These are phyloP conservation scores for Apostasia shenzhenica DNA, from an alignment of 106 monocot species.

Conservation along the genomic window DNA sequence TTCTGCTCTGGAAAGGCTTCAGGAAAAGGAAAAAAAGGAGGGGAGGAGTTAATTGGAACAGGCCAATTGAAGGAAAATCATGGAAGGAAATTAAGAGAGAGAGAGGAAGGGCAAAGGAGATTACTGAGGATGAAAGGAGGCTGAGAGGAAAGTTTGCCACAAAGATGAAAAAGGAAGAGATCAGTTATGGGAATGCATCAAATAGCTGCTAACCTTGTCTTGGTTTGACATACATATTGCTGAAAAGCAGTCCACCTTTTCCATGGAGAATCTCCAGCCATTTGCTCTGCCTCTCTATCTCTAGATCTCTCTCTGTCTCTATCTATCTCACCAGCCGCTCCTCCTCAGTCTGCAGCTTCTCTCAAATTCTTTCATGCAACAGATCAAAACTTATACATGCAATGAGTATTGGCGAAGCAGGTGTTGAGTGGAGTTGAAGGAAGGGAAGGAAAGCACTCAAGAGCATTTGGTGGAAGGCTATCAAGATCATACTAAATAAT, in stretches of 20 bases:
- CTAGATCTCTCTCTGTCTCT: neutral
- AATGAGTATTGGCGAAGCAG: conserved; percentile 11
- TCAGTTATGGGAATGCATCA: conserved; percentile 5
- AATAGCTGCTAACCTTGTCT: conserved; percentile 13
- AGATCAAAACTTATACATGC: neutral
- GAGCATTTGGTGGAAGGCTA: too few species aligned
- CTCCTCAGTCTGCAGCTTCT: neutral
- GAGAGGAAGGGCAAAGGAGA: neutral
- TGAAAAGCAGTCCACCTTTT: conserved; percentile 68
- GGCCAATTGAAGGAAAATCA: conserved; percentile 15
- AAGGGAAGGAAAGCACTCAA: conserved; percentile 24
- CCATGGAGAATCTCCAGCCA: conserved; percentile 30
- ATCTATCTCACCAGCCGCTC: neutral
- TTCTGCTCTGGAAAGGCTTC: conserved; percentile 37
- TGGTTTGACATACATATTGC: conserved; percentile 47
- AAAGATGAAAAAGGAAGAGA: neutral
- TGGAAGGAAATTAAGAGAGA: conserved; percentile 4
- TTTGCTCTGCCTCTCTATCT: conserved; percentile 12
- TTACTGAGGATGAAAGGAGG: neutral
- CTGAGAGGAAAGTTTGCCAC: neutral
- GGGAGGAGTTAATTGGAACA: conserved; percentile 17
- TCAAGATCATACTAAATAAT: too few species aligned
- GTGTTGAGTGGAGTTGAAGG: conserved; percentile 73
- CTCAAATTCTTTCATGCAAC: neutral
- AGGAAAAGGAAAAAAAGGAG: conserved; percentile 26